Evolutionary conservation across 768 basidiomycete species (phyloP).

Genomic region (Gyrodon lividus): DNA sequence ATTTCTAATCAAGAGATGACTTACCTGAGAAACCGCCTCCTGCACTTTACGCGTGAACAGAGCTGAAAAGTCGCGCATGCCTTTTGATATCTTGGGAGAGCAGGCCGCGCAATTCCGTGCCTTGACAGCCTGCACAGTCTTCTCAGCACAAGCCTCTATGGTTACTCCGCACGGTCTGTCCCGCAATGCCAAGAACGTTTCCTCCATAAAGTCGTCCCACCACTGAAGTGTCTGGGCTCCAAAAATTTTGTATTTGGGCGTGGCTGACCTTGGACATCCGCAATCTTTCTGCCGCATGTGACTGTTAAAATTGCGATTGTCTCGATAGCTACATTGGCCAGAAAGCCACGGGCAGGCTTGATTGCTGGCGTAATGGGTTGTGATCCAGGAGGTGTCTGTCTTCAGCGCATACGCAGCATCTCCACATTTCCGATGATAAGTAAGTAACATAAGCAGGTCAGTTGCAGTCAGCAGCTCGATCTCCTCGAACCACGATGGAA

Average conservation of each 20-base stretch:
- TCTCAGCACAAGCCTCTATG: constrained; percentile 1
- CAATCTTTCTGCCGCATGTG: neutral
- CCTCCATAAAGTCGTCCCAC: constrained; percentile 25
- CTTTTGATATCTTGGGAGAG: constrained; percentile 1
- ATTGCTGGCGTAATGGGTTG: constrained; percentile 3
- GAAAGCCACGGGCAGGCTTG: constrained; percentile 10
- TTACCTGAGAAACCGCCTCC: constrained; percentile 8
- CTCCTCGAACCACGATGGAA: constrained; percentile 23
- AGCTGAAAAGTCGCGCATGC: constrained; percentile 13
- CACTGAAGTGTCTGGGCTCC: neutral
- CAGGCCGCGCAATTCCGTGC: neutral
- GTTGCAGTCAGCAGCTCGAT: constrained; percentile 25
- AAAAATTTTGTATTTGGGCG: neutral
- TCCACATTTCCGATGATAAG: constrained; percentile 18
- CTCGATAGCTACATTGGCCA: neutral
- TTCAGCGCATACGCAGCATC: constrained; percentile 7
- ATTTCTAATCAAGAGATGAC: neutral
- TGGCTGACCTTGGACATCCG: neutral
- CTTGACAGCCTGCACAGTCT: neutral
- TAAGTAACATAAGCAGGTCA: constrained; percentile 25
- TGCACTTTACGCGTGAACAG: constrained; percentile 15
- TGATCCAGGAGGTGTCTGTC: constrained; percentile 12
- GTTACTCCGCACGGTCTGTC: constrained; percentile 18
- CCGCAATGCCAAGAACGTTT: constrained; percentile 8
- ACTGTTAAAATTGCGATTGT: no score